Evolutionary conservation across 2,329 filamentous ascomycete genomes (phyloP).

Genomic region (Aspergillus ruber): DNA sequence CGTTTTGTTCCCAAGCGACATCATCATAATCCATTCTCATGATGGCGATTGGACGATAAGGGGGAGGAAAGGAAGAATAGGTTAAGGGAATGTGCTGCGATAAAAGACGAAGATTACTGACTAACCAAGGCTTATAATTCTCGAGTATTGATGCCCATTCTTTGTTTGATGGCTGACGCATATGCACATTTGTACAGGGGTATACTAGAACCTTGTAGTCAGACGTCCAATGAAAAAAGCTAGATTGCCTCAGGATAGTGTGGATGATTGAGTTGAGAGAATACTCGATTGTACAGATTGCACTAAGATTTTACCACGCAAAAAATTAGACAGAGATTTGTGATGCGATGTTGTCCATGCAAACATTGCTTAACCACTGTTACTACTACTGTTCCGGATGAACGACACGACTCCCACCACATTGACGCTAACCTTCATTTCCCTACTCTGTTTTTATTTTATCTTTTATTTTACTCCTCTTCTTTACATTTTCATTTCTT

Average conservation of each 20-base stretch:
- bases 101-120: not conserved
- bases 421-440: not conserved
- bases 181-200: not conserved
- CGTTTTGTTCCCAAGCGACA: constrained; percentile 1
- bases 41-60: not conserved
- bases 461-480: not conserved
- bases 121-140: not conserved
- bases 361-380: not conserved
- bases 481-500: not conserved
- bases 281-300: too few relatives aligned
- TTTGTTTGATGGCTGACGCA: not conserved
- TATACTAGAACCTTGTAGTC: too few relatives aligned
- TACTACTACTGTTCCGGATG: not conserved
- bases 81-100: not conserved
- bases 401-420: not conserved
- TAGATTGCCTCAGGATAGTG: too few relatives aligned
- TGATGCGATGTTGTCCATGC: too few relatives aligned
- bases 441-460: not conserved
- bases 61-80: not conserved
- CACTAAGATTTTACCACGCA: too few relatives aligned
- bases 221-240: too few relatives aligned
- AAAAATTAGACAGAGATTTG: too few relatives aligned
- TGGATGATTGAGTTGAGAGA: too few relatives aligned
- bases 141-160: not conserved
- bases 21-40: constrained; percentile 1